A percentile compares a stretch with the other conserved stretches of the same genome.
Evolutionary conservation across 23 red algal species (phyloP).

Genomic region (Gracilariopsis chorda): DNA sequence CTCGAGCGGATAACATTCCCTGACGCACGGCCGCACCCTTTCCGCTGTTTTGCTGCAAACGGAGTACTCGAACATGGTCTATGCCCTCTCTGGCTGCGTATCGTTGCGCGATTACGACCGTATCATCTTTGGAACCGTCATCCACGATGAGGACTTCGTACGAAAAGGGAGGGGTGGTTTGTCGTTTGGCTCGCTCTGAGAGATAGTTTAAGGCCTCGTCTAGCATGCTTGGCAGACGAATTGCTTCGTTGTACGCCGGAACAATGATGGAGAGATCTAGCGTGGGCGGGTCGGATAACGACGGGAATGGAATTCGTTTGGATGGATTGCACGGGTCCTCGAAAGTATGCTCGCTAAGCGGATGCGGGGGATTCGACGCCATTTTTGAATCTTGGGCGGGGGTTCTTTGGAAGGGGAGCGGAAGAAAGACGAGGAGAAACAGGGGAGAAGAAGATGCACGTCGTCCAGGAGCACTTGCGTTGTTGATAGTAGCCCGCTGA

Average conservation of each 20-base stretch:
- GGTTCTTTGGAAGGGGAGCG: too few relatives aligned
- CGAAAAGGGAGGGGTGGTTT: conserved; percentile 29
- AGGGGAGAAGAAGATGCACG: too few relatives aligned
- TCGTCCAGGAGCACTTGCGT: background rate
- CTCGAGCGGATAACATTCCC: conserved; percentile 67
- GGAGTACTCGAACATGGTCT: conserved; percentile 68
- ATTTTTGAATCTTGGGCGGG: background rate
- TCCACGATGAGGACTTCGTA: conserved; percentile 92
- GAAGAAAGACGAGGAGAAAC: too few relatives aligned
- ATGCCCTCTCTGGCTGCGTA: conserved; percentile 24
- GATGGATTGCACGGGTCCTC: background rate
- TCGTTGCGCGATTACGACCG: conserved; percentile 40
- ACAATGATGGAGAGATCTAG: conserved; percentile 72
- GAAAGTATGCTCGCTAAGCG: background rate
- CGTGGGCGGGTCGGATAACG: background rate
- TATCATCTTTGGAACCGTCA: conserved; percentile 87
- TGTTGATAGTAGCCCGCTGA: too few relatives aligned
- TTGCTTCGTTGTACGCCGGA: conserved; percentile 94
- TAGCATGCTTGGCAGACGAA: conserved; percentile 76
- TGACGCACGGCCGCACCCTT: conserved; percentile 87
- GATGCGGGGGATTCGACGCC: background rate
- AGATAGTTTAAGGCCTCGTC: conserved; percentile 77
- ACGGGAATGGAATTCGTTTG: background rate
- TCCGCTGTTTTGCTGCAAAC: conserved; percentile 59
- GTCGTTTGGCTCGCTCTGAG: background rate